Base-by-base conservation (phyloP, 2,329 filamentous ascomycete genomes). In the Fusarium veterinarium region DNA sequence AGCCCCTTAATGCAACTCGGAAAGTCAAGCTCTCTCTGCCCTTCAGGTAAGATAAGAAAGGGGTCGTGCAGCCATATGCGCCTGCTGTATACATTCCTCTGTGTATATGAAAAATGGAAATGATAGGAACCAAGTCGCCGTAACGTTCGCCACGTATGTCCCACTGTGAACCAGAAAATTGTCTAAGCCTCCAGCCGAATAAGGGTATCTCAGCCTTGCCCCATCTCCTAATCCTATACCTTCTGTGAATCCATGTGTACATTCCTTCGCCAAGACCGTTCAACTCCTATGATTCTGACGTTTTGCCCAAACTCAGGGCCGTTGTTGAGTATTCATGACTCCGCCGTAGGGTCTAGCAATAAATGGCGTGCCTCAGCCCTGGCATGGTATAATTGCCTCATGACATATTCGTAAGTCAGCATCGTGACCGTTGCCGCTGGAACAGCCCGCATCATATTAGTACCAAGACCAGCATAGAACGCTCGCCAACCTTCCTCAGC, bases 401-500 rank as follows among this genome's bases (percentile, higher is more conserved):
- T 90, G 55, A 87, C 84, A 76, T 92, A 96, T 83, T 99, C 96
- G 79, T 97, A 99, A 17, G 95, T 98, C 79, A 98, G 87, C 92
- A 99, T 97, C 6, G 96, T 99, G 31, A 97, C 97, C 78, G 97
- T 97, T 25, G 96, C 95, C 28, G 96, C 95, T 37, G 96, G 96
- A 17, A 99, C 92, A 12, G 96, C 96, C 63, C 96, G 90, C 86
- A 98, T 94, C 90, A 99, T 93, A 83, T 99, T 99, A 53, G 95
- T 97, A 41, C 96, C 96, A 87, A 99, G 94, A 40, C 96, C 96
- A 30, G 95, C 95, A 81, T 99, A 99, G 78, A 99, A 98, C 7
- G 95, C 95, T 70, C 93, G 89, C 95, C 95, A 98, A 11, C 96
- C 96, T 82, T 99, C 96, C 81, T 99, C 96, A 38, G 85, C 86